Conservation (phyloP, 257 asterid species). For the Solanum acaule region DNA sequence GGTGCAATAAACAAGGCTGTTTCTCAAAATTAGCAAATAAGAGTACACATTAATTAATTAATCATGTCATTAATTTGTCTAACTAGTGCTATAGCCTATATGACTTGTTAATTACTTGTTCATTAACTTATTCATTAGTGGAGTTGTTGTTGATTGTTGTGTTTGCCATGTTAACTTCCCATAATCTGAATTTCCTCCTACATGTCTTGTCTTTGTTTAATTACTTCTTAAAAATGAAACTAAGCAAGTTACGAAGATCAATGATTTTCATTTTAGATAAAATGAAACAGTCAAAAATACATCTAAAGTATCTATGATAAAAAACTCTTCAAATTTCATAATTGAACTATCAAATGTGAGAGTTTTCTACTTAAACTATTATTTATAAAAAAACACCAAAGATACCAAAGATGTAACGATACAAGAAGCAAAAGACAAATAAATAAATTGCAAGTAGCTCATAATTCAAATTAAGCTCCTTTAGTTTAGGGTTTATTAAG, state of each 20-base stretch:
- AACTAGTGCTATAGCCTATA: slow-evolving; percentile 21
- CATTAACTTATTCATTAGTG: slow-evolving; percentile 14
- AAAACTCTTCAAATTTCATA: too few species aligned
- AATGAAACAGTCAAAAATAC: too few species aligned
- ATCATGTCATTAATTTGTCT: slow-evolving; percentile 12
- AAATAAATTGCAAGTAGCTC: slow-evolving; percentile 22
- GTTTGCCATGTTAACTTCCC: slow-evolving; percentile 20
- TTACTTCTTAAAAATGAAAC: not conserved
- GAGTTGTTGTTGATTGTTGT: slow-evolving; percentile 35
- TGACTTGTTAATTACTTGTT: slow-evolving; percentile 14
- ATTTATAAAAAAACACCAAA: not conserved
- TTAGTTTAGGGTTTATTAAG: slow-evolving; percentile 36
- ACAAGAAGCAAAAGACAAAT: not conserved
- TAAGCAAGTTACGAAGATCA: not conserved
- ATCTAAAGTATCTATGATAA: too few species aligned
- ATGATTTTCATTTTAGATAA: too few species aligned
- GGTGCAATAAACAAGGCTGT: slow-evolving; percentile 9
- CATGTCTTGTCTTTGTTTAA: slow-evolving; percentile 18
- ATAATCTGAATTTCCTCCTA: slow-evolving; percentile 46
- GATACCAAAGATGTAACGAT: not conserved
- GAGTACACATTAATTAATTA: not conserved
- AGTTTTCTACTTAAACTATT: too few species aligned
- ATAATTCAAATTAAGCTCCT: slow-evolving; percentile 26
- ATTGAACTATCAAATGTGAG: too few species aligned
- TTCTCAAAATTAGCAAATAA: slow-evolving; percentile 32